Evolutionary conservation across 2,329 filamentous ascomycete species (phyloP).

Genomic region (Pseudogymnoascus sp.): DNA sequence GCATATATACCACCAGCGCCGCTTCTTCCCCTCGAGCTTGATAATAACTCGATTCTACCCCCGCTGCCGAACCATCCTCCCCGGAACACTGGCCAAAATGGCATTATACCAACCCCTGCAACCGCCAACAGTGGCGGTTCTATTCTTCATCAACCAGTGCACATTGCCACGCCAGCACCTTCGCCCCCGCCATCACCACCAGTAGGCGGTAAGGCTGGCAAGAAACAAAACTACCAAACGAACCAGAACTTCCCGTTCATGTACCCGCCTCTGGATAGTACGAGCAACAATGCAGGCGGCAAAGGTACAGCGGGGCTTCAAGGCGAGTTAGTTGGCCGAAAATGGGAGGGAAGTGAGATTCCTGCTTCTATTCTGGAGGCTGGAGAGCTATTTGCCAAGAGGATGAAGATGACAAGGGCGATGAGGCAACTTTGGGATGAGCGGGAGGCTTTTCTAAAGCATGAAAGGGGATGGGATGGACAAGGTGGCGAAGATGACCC

Average conservation of each 20-base stretch:
- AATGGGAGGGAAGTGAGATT: slow-evolving; percentile 90
- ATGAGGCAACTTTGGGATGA: slow-evolving; percentile 94
- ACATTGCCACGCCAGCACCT: slow-evolving; percentile 95
- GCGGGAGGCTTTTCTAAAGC: slow-evolving; percentile 81
- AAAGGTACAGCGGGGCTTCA: slow-evolving; percentile 78
- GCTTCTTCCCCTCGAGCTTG: slow-evolving; percentile 74
- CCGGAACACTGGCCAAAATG: slow-evolving; percentile 49
- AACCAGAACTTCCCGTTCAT: slow-evolving; percentile 98
- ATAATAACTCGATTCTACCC: slow-evolving; percentile 84
- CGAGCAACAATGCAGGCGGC: slow-evolving; percentile 81
- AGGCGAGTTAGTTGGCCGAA: slow-evolving; percentile 68
- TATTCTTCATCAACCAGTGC: slow-evolving; percentile 90
- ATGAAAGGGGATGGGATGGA: slow-evolving; percentile 78
- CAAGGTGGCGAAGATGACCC: slow-evolving; percentile 34
- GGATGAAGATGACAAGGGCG: slow-evolving; percentile 84
- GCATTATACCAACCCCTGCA: slow-evolving; percentile 48
- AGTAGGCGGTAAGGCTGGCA: slow-evolving; percentile 82
- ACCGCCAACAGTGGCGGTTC: slow-evolving; percentile 55
- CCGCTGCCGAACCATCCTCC: slow-evolving; percentile 69
- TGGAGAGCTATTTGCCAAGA: slow-evolving; percentile 78
- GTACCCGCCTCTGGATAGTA: slow-evolving; percentile 84
- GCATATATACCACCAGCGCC: slow-evolving; percentile 86
- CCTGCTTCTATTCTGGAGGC: slow-evolving; percentile 93
- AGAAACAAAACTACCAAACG: slow-evolving; percentile 99
- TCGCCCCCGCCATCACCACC: slow-evolving; percentile 87